Base-by-base conservation (phyloP, 768 basidiomycete genomes). In the Agrocybe praecox region DNA sequence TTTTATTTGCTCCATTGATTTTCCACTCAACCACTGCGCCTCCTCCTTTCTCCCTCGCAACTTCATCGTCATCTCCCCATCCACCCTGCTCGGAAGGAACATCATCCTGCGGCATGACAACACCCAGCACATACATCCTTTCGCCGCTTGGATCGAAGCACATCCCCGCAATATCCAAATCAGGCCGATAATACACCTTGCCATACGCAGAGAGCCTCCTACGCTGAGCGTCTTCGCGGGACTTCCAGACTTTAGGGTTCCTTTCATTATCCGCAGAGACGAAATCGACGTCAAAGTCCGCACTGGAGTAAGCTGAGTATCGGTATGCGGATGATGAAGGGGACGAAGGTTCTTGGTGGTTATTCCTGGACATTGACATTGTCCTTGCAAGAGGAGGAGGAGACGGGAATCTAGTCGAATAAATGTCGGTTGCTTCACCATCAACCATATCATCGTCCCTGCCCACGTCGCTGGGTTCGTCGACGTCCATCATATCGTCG, bases 1-100 rank as follows among this genome's bases (percentile, higher is more conserved):
- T 75, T 76, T 88, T 89, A 60, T 87, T 87, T 14, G 85, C 82
- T 5, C 87, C 88, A 19, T 82, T 76, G 51, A 95, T 76, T 44
- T 80, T 76, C 89, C 90, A 95, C 68, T 94, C 92, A 7, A 85
- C 87, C 22, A 95, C 76, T 11, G 63, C 63, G 23, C 67, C 66
- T 40, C 36, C 7, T 49, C 52, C 15, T 14, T 42, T 18, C 5
- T 18, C 24, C 55, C 19, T 51, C 58, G 33, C 43, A n/a, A n/a
- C 46, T 24, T 26, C 15, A 26, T 54, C 55, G n/a, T 40, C 34
- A 9, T 29, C 46, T 40, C 54, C 52, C 55, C 48, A 22, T 40
- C 55, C 43, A 45, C 17, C 32, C n/a, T 53, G 44, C 34, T 46
- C 36, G 43, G 49, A 55, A 61, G 60, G 61, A 51, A 50, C 48